Evolutionary conservation across 2,329 filamentous ascomycete genomes (phyloP), one percentile per base, ranked within the genome.

Genomic region (Aspergillus sp.): DNA sequence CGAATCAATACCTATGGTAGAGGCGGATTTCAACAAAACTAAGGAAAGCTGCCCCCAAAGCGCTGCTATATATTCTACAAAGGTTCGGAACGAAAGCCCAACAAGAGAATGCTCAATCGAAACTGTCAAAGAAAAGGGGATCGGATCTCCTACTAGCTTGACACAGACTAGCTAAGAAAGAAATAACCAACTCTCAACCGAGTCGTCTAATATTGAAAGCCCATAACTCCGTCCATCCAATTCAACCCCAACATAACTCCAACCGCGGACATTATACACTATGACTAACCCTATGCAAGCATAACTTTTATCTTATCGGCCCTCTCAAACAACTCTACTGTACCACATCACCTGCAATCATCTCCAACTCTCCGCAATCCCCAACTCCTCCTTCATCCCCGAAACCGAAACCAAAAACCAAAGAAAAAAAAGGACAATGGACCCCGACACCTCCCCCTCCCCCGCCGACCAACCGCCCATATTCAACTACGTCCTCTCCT

Each of bases 401-500:
- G 2, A 7, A 5, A 16, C 16, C 14, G 2, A 7, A 5, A 16
- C 14, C 7, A n/a, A 14, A n/a, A 6, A 36, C 16, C 5, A 42
- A 39, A n/a, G 4, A n/a, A n/a, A n/a, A 42, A 42, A n/a, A 16
- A 0, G 20, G 24, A 24, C 42, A 20, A 47, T 47, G 45, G 73
- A 75, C 39, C 62, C 66, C 31, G 66, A 65, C 14, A 59, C 69
- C 16, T 42, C 36, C 16, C 36, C 36, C 36, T n/a, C 36, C 14
- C 54, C 69, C 11, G 36, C 61, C 26, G 61, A 70, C 9, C 58
- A 69, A 14, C 74, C 75, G 29, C 78, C 79, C 6, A 66, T 76
- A 64, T 82, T 96, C 79, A 93, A 92, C 79, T 96, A 95, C 82
- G 83, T 95, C 63, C 82, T 94, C 60, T 91, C 91, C 67, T 97